Conservation (phyloP, 2,329 filamentous ascomycete species). For the Colletotrichum tropicicola region DNA sequence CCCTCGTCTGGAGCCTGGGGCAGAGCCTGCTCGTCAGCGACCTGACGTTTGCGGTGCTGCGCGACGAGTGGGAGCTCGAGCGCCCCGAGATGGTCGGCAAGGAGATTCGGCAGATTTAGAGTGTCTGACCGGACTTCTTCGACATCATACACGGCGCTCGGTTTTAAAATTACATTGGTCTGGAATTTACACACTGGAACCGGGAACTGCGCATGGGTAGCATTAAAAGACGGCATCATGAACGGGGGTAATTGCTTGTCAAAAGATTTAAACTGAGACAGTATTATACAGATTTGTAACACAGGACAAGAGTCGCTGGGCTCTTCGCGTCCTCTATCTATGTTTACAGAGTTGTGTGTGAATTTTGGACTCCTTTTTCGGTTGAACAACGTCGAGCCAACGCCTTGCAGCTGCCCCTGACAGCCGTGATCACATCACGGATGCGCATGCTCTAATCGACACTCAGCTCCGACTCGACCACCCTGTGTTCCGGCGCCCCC, state of each 20-base stretch:
- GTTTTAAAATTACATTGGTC: background rate
- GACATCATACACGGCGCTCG: background rate
- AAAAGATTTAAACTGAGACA: conserved; percentile 2
- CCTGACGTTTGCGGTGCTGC: conserved; percentile 84
- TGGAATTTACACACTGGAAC: background rate
- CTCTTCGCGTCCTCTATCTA: background rate
- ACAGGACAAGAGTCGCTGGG: background rate
- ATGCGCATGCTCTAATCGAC: conserved; percentile 20
- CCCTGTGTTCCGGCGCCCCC: conserved; percentile 14
- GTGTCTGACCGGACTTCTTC: conserved; percentile 25
- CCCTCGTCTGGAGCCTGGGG: conserved; percentile 95
- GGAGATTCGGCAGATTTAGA: conserved; percentile 83
- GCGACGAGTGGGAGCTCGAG: conserved; percentile 95
- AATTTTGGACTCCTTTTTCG: background rate
- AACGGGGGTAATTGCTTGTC: background rate
- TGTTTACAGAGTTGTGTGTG: background rate
- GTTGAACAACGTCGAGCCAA: no score
- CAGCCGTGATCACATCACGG: no score
- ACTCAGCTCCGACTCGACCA: conserved; percentile 27
- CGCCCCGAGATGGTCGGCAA: conserved; percentile 90
- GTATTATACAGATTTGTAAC: conserved; percentile 10
- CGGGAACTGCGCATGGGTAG: background rate
- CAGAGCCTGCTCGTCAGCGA: conserved; percentile 89
- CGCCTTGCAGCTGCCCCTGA: no score
- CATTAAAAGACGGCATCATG: background rate